phyloP scores from a whole-genome alignment of 108 stramenopile genomes.

The Mediolabrus comicus region DNA sequence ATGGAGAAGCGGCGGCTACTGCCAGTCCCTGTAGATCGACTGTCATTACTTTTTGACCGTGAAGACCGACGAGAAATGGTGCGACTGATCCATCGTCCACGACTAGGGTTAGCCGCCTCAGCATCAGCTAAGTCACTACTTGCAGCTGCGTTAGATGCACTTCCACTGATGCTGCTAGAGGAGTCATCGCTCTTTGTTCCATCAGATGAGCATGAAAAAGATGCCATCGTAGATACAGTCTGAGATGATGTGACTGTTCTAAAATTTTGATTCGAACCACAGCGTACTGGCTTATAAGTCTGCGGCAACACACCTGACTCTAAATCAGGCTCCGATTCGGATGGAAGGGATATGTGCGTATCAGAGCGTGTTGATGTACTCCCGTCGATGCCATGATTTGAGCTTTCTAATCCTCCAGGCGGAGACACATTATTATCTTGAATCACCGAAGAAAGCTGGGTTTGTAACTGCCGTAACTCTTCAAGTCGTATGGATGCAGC shows the following conservation, averaged over 20 bases:
- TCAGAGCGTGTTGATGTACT: neutral
- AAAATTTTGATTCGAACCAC: neutral
- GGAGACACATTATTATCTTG: neutral
- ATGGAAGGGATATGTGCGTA: neutral
- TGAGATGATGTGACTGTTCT: neutral
- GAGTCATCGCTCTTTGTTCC: neutral
- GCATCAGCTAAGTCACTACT: neutral
- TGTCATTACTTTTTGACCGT: neutral
- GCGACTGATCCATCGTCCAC: neutral
- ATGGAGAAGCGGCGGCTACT: neutral
- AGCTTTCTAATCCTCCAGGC: neutral
- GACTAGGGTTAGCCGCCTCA: neutral
- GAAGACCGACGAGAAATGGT: neutral
- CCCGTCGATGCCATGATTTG: neutral
- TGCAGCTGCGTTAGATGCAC: neutral
- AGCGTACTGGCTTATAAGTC: neutral
- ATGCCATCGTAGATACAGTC: neutral
- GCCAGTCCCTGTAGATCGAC: too few species aligned
- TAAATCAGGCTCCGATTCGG: neutral
- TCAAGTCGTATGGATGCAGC: neutral
- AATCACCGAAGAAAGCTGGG: neutral
- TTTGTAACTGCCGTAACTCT: neutral
- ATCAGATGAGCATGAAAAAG: neutral
- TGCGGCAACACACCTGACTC: neutral
- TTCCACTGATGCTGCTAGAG: neutral